Percentiles rank a stretch among this genome's conserved stretches.
phyloP scores from a whole-genome alignment of 805 yeast species.

The Candida nanaspora region DNA sequence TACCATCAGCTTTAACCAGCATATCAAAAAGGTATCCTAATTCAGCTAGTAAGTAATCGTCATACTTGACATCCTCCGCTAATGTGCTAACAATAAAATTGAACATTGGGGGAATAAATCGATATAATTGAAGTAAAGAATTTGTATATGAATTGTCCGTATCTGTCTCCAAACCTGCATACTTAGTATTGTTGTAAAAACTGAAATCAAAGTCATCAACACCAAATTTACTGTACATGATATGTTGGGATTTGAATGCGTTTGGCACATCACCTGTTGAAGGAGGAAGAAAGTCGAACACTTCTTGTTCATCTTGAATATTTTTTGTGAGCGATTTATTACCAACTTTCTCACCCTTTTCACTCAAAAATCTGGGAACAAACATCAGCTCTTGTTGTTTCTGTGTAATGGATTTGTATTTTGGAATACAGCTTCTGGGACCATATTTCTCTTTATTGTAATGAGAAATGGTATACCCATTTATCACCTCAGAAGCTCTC shows the following conservation, averaged over 20 bases:
- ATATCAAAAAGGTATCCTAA: constrained; percentile 87
- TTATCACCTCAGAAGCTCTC: constrained; percentile 27
- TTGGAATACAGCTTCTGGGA: constrained; percentile 39
- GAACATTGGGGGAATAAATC: constrained; percentile 69
- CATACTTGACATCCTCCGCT: constrained; percentile 42
- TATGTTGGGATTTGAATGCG: constrained; percentile 67
- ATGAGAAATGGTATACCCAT: constrained; percentile 33
- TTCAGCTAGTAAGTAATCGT: constrained; percentile 59
- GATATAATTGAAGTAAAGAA: constrained; percentile 68
- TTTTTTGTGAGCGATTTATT: constrained; percentile 14
- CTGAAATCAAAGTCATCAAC: constrained; percentile 90
- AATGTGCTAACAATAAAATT: constrained; percentile 54
- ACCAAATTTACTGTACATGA: constrained; percentile 83
- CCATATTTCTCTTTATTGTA: constrained; percentile 57
- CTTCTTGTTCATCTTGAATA: constrained; percentile 6
- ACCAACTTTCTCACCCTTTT: constrained; percentile 30
- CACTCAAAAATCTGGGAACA: constrained; percentile 56
- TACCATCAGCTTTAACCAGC: constrained; percentile 75
- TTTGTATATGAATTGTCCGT: constrained; percentile 74
- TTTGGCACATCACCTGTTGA: constrained; percentile 47
- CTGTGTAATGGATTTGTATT: constrained; percentile 33
- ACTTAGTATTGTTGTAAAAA: constrained; percentile 66
- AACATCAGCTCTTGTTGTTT: constrained; percentile 17
- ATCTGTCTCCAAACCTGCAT: constrained; percentile 86
- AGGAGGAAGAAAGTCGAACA: constrained; percentile 3